Evolutionary conservation across 2,329 filamentous ascomycete species (phyloP).

Genomic region (Xylariales sp.): DNA sequence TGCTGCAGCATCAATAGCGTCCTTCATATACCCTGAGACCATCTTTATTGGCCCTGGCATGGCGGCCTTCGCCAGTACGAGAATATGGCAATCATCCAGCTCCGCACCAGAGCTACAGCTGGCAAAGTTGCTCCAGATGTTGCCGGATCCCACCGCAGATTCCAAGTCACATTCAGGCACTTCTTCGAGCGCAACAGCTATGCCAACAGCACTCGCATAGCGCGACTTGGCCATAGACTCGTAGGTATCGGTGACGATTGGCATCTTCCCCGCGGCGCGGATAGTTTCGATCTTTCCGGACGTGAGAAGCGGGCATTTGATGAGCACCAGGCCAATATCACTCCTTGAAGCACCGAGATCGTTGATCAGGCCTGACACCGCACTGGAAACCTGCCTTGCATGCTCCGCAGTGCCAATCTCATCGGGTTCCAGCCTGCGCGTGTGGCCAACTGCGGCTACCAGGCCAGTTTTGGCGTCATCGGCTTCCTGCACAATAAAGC

Average conservation of each 20-base stretch:
- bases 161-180: slow-evolving; percentile 9
- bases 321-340: slow-evolving; percentile 17
- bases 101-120: slow-evolving; percentile 27
- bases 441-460: slow-evolving; percentile 20
- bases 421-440: slow-evolving; percentile 18
- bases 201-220: slow-evolving; percentile 24
- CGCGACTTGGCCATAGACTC: slow-evolving; percentile 27
- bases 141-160: slow-evolving; percentile 16
- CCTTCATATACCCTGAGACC: slow-evolving; percentile 19
- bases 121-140: slow-evolving; percentile 22
- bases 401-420: slow-evolving; percentile 25
- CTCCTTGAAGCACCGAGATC: slow-evolving; percentile 11
- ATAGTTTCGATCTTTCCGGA: slow-evolving; percentile 20
- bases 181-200: slow-evolving; percentile 21
- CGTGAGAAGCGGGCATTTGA: slow-evolving; percentile 19
- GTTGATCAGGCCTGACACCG: slow-evolving; percentile 14
- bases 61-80: slow-evolving; percentile 21
- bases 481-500: slow-evolving; percentile 18
- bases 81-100: slow-evolving; percentile 24
- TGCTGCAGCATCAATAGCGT: slow-evolving; percentile 21
- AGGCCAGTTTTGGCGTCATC: slow-evolving; percentile 13
- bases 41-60: slow-evolving; percentile 12
- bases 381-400: slow-evolving; percentile 14
- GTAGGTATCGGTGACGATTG: slow-evolving; percentile 24
- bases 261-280: slow-evolving; percentile 12